Evolutionary conservation across 2,329 filamentous ascomycete genomes (phyloP).

Genomic region (Alternaria sp.): DNA sequence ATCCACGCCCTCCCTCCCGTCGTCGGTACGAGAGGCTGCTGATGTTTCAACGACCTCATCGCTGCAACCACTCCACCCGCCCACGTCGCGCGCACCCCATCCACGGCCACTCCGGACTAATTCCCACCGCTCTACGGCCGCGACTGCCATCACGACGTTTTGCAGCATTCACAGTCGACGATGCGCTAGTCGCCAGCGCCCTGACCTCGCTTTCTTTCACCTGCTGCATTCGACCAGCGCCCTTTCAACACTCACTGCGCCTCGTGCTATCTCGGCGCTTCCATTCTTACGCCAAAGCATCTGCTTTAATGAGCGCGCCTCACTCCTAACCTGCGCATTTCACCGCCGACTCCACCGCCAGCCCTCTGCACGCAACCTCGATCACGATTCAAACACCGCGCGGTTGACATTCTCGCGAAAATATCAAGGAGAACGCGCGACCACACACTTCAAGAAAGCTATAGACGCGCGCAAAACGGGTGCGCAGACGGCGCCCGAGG

Average conservation of each 20-base stretch:
- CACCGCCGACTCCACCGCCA: neutral
- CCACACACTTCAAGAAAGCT: neutral
- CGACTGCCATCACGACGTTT: constrained; percentile 15
- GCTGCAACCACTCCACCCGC: constrained; percentile 10
- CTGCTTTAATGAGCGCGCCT: neutral
- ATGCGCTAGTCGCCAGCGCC: constrained; percentile 9
- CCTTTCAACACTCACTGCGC: constrained; percentile 14
- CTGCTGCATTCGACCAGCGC: constrained; percentile 13
- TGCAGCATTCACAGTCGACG: constrained; percentile 8
- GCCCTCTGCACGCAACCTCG: neutral
- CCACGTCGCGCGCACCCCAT: constrained; percentile 13
- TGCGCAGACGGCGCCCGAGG: constrained; percentile 42
- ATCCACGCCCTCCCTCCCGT: constrained; percentile 1
- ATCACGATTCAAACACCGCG: neutral
- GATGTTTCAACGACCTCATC: constrained; percentile 15
- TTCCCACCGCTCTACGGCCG: constrained; percentile 6
- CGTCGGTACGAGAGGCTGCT: neutral
- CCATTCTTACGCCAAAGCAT: constrained; percentile 1
- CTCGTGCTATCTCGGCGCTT: constrained; percentile 7
- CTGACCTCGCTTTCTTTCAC: constrained; percentile 13
- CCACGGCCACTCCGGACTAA: neutral
- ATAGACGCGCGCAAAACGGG: constrained; percentile 16
- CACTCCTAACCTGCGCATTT: constrained; percentile 1
- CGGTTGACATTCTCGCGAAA: neutral
- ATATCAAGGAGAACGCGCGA: neutral